Evolutionary conservation across 306 rosid species (phyloP), one percentile per base, ranked within the genome.

Genomic region (Cicer chorassanicum): DNA sequence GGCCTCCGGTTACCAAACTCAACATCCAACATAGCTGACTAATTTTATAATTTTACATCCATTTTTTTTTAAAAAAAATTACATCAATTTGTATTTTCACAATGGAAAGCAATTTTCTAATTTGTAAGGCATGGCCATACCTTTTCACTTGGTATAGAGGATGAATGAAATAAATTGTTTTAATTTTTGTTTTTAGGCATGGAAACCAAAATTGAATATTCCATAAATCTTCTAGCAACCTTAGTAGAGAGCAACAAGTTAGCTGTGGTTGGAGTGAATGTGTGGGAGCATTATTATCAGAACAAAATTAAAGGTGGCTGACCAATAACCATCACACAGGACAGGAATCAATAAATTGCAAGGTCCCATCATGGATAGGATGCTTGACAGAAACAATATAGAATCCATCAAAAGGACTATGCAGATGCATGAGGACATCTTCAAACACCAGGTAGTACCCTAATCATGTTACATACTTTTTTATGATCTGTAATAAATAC

Each of bases 351-450:
- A 72, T 61, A 86, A 75, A 38, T 51, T 83, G 65, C 75, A 69
- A 67, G 83, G 68, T 72, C 75, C 82, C 51, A 79, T 88, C 63
- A 79, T 88, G 89, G 91, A 91, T 68, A 89, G 82, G 84, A 80
- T 62, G 82, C 81, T 91, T 14, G 89, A 85, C 51, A 91, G 86
- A 81, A 82, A 82, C 81, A 86, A 64, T 14, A 55, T 70, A 9
- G 93, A 94, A 64, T 80, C 80, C 80, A 92, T 94, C 73, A 92
- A 68, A 75, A 89, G 65, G 63, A 94, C 97, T 80, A 92, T 94
- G 96, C 94, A 85, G 87, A 78, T 72, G 89, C 99, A 94, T 70
- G 99, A 94, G 66, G 85, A 85, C 74, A 84, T 80, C 82, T 94
- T 94, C 80, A 90, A 88, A 75, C 78, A 86, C 64, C 99, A 94